Conservation (phyloP, 2,329 filamentous ascomycete species). For the Ophiognomonia clavigignenti-juglandacearum region DNA sequence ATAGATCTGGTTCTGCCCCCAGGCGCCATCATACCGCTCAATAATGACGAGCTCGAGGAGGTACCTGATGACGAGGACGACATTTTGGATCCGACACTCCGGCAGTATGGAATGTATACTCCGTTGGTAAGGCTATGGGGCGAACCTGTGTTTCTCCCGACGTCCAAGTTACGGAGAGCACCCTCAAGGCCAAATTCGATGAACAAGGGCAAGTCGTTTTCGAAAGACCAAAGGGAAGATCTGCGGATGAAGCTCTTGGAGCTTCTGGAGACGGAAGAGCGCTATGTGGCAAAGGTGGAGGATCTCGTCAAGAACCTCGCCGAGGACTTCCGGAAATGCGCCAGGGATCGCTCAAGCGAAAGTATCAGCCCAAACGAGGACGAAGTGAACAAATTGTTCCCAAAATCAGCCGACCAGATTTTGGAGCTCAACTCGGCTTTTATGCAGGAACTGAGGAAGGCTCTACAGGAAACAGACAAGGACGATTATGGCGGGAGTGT, state of each 20-base stretch:
- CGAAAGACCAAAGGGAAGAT: slow-evolving; percentile 75
- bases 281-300: slow-evolving; percentile 84
- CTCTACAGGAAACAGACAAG: slow-evolving; percentile 80
- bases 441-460: slow-evolving; percentile 65
- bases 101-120: slow-evolving; percentile 73
- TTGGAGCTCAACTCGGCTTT: slow-evolving; percentile 78
- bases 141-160: slow-evolving; percentile 80
- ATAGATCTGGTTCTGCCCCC: slow-evolving; percentile 81
- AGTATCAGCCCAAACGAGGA: slow-evolving; percentile 69
- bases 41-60: slow-evolving; percentile 55
- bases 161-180: slow-evolving; percentile 75
- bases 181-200: slow-evolving; percentile 81
- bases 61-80: slow-evolving; percentile 61
- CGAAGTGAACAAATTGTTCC: slow-evolving; percentile 74
- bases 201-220: slow-evolving; percentile 72
- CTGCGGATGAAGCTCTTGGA: slow-evolving; percentile 86
- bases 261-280: slow-evolving; percentile 86
- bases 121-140: slow-evolving; percentile 75
- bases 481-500: slow-evolving; percentile 64
- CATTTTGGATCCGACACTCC: slow-evolving; percentile 56
- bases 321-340: slow-evolving; percentile 70
- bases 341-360: slow-evolving; percentile 49
- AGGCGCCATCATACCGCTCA: slow-evolving; percentile 65
- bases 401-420: slow-evolving; percentile 73
- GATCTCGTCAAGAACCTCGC: slow-evolving; percentile 79